phyloP scores from a whole-genome alignment of 2,329 filamentous ascomycete species.

The Alternaria sp. region DNA sequence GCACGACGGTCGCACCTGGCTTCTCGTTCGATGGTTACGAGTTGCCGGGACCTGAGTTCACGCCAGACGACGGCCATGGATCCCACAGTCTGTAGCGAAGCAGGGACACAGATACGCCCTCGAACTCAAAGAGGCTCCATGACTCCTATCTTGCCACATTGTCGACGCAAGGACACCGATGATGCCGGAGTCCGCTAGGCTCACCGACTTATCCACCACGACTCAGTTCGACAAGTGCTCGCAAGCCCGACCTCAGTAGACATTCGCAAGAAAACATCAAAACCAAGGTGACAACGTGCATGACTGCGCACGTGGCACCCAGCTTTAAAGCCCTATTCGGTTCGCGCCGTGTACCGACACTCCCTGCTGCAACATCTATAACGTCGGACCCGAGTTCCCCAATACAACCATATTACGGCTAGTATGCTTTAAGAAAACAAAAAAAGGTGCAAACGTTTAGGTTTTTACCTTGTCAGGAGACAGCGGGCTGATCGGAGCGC shows the following conservation, averaged over 20 bases:
- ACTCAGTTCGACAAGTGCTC: neutral
- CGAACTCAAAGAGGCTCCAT: neutral
- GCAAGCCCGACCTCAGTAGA: neutral
- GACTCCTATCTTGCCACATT: neutral
- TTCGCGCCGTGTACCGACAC: neutral
- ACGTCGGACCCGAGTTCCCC: neutral
- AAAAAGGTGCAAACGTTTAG: neutral
- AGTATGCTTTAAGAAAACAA: neutral
- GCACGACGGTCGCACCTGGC: conserved; percentile 33
- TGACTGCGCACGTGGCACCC: neutral
- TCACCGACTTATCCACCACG: neutral
- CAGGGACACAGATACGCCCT: neutral
- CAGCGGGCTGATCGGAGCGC: neutral
- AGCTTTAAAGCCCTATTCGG: neutral
- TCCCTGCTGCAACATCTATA: neutral
- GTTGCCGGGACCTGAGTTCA: conserved; percentile 23
- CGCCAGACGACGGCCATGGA: conserved; percentile 6
- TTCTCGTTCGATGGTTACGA: conserved; percentile 29
- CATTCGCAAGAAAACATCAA: neutral
- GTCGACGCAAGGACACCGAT: neutral
- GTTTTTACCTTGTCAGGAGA: neutral
- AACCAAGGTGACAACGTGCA: neutral
- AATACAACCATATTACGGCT: neutral
- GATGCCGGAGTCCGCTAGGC: neutral
- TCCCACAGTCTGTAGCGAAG: neutral